phyloP scores from a whole-genome alignment of 768 basidiomycete genomes.

The Leccinum disarticulatum region DNA sequence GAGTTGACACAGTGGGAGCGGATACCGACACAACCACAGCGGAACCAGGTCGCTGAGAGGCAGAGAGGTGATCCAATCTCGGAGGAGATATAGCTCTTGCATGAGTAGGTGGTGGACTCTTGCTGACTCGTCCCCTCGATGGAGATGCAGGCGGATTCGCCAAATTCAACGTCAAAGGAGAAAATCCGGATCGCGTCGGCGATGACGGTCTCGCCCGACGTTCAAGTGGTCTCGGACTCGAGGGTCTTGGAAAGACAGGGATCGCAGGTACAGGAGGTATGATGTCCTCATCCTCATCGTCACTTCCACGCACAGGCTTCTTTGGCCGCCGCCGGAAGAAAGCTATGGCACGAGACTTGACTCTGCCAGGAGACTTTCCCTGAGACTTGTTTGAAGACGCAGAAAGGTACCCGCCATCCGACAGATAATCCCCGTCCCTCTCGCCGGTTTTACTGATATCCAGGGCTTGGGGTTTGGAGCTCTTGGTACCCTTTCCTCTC shows the following conservation, averaged over 20 bases:
- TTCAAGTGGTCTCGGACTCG: conserved; percentile 30
- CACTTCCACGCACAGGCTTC: conserved; percentile 25
- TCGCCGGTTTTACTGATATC: conserved; percentile 21
- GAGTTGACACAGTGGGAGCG: conserved; percentile 1
- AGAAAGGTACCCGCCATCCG: conserved; percentile 35
- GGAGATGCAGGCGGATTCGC: conserved; percentile 21
- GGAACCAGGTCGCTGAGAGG: conserved; percentile 11
- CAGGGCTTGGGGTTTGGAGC: conserved; percentile 14
- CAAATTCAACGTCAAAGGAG: conserved; percentile 26
- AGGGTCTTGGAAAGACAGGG: conserved; percentile 27
- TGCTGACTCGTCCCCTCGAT: conserved; percentile 22
- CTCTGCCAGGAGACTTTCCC: conserved; percentile 27
- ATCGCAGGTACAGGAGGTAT: conserved; percentile 35
- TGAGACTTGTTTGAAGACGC: conserved; percentile 34
- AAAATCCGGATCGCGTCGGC: conserved; percentile 29
- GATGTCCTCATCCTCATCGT: conserved; percentile 31
- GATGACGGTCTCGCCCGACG: conserved; percentile 26
- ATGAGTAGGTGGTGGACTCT: conserved; percentile 29
- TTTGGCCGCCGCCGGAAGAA: conserved; percentile 34
- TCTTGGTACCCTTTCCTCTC: conserved; percentile 22
- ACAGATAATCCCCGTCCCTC: conserved; percentile 23
- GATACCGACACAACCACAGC: conserved; percentile 10
- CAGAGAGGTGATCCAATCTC: conserved; percentile 9
- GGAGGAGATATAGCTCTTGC: conserved; percentile 9
- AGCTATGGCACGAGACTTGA: conserved; percentile 33